These are phyloP conservation scores for Piper betle DNA, from an alignment of 164 flowering plant genomes.

Conservation along the genomic window DNA sequence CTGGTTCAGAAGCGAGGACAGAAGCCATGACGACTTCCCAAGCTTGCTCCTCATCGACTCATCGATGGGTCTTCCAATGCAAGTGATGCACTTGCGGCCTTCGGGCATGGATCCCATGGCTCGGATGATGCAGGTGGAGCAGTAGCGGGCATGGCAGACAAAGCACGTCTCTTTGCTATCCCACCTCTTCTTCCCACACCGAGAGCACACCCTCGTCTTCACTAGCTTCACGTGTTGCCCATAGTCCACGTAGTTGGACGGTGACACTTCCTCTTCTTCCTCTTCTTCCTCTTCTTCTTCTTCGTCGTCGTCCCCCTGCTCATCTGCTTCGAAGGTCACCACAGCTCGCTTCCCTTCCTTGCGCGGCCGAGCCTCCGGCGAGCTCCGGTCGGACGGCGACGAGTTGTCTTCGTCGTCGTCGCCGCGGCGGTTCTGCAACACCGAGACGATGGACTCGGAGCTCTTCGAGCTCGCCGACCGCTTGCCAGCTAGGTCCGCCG, in stretches of 20 bases:
- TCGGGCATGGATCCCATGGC: conserved; percentile 99
- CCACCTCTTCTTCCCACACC: conserved; percentile 87
- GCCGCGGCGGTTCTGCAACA: conserved; percentile 55
- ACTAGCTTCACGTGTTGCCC: background rate
- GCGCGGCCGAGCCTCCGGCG: conserved; percentile 17
- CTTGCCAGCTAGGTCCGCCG: conserved; percentile 41
- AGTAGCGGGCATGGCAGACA: conserved; percentile 82
- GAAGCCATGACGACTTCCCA: conserved; percentile 66
- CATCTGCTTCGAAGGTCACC: conserved; percentile 63
- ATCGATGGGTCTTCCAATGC: conserved; percentile 75
- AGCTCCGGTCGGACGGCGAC: conserved; percentile 36
- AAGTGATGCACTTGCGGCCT: conserved; percentile 95
- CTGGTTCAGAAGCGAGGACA: conserved; percentile 66
- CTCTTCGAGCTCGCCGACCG: conserved; percentile 62
- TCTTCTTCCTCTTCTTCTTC: conserved; percentile 32
- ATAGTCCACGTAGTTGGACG: background rate
- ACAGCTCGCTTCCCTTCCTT: conserved; percentile 46
- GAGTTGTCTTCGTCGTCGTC: conserved; percentile 65
- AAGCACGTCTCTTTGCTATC: conserved; percentile 79
- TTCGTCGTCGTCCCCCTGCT: conserved; percentile 43
- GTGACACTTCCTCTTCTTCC: background rate
- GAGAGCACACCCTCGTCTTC: conserved; percentile 39
- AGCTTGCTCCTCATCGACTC: conserved; percentile 60
- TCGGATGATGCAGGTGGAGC: conserved; percentile 84
- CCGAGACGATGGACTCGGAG: conserved; percentile 78